These are phyloP conservation scores for Aspergillus sparsus DNA, from an alignment of 495 filamentous ascomycete species.

Conservation along the genomic window DNA sequence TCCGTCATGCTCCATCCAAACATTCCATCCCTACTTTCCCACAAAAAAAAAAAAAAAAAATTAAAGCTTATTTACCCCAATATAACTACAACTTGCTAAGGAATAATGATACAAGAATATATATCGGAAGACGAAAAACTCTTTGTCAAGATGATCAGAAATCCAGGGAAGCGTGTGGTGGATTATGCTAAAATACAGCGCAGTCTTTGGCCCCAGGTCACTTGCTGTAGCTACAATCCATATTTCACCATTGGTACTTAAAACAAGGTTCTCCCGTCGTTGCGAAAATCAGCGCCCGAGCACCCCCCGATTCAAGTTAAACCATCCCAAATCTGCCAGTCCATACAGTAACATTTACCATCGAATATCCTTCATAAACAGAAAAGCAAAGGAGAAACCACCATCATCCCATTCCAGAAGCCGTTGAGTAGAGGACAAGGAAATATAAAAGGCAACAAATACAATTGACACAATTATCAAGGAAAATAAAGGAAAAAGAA, in stretches of 20 bases:
- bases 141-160: too few species aligned
- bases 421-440: constrained; percentile 38
- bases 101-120: constrained; percentile 6
- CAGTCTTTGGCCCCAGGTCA: constrained; percentile 19
- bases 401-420: constrained; percentile 46
- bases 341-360: constrained; percentile 38
- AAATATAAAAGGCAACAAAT: constrained; percentile 27
- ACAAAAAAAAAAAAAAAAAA: neutral
- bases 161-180: constrained; percentile 19
- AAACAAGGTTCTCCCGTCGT: constrained; percentile 25
- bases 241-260: constrained; percentile 27
- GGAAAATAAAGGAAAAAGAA: constrained; percentile 30
- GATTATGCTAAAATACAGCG: constrained; percentile 34
- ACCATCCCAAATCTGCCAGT: constrained; percentile 29
- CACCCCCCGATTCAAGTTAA: constrained; percentile 29
- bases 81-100: too few species aligned
- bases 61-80: too few species aligned
- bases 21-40: neutral
- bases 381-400: constrained; percentile 46
- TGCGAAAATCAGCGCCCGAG: constrained; percentile 24
- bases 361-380: constrained; percentile 39
- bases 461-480: constrained; percentile 39
- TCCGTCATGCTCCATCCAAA: neutral
- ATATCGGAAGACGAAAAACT: neutral
- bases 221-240: constrained; percentile 25